A percentile compares a stretch with the other conserved stretches of the same genome.
Conservation (phyloP, 2,329 filamentous ascomycete species). For the Fusarium scirpi region DNA sequence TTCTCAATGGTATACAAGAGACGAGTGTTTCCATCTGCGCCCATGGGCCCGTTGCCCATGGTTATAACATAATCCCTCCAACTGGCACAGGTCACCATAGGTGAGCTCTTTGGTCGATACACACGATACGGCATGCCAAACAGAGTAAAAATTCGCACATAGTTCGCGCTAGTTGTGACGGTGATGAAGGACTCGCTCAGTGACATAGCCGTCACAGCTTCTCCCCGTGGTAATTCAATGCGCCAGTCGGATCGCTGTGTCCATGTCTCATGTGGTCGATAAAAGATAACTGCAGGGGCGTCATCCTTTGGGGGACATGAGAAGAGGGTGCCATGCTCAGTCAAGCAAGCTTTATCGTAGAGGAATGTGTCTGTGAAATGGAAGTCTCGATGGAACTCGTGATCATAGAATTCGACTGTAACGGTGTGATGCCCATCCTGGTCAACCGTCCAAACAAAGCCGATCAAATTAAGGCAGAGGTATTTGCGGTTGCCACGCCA, state of each 20-base stretch:
- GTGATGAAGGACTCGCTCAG: constrained; percentile 92
- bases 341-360: constrained; percentile 95
- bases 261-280: constrained; percentile 97
- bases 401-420: constrained; percentile 97
- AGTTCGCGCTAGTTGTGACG: constrained; percentile 86
- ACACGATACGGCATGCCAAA: constrained; percentile 91
- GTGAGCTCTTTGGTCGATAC: constrained; percentile 90
- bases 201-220: constrained; percentile 87
- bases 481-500: constrained; percentile 97
- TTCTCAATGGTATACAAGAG: constrained; percentile 95
- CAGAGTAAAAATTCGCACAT: constrained; percentile 91
- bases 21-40: constrained; percentile 79
- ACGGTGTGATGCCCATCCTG: constrained; percentile 94
- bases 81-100: constrained; percentile 91
- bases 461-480: constrained; percentile 90
- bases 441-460: constrained; percentile 96
- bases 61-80: constrained; percentile 98
- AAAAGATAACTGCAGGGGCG: constrained; percentile 85
- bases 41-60: constrained; percentile 89
- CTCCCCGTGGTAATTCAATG: constrained; percentile 86
- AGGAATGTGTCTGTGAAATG: constrained; percentile 97
- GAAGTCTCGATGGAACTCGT: constrained; percentile 90
- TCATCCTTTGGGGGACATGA: constrained; percentile 79
- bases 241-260: constrained; percentile 91
- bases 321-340: constrained; percentile 87